These are phyloP conservation scores for Tetramitus jugosus DNA, from an alignment of 208 protist species.

Conservation along the genomic window DNA sequence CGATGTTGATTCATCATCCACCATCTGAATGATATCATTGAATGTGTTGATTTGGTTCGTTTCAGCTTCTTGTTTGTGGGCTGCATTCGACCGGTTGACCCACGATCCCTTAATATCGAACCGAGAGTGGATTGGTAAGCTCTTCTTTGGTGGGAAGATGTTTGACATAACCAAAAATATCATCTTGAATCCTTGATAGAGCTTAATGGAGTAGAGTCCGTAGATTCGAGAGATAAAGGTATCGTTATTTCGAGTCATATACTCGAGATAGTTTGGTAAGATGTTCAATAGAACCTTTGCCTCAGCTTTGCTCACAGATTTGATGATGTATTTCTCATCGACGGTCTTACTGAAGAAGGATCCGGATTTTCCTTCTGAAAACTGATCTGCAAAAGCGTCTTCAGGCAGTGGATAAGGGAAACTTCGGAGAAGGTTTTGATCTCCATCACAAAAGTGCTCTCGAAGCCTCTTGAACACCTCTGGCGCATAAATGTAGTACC, in stretches of 20 bases:
- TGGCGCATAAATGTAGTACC: constrained; percentile 27
- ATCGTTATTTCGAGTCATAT: not conserved
- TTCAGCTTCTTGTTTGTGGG: too few relatives aligned
- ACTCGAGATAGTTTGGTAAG: constrained; percentile 8
- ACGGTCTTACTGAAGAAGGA: constrained; percentile 33
- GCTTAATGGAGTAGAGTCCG: not conserved
- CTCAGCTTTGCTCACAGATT: constrained; percentile 29
- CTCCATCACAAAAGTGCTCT: constrained; percentile 20
- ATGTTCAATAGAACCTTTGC: constrained; percentile 15
- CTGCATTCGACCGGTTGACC: not conserved
- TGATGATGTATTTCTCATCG: constrained; percentile 31
- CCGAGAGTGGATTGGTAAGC: not conserved
- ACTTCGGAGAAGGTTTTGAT: not conserved
- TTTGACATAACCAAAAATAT: not conserved
- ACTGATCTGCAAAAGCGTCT: not conserved
- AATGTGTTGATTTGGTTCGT: not conserved
- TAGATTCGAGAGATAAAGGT: constrained; percentile 1
- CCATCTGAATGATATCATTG: not conserved
- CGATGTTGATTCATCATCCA: not conserved
- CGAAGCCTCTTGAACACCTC: constrained; percentile 7
- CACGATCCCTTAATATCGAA: constrained; percentile 5
- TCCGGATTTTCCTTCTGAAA: constrained; percentile 24
- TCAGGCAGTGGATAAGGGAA: too few relatives aligned
- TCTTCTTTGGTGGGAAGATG: too few relatives aligned
- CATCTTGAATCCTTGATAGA: not conserved